Evolutionary conservation across 2,329 filamentous ascomycete species (phyloP).

Genomic region (Colletotrichum nymphaeae): DNA sequence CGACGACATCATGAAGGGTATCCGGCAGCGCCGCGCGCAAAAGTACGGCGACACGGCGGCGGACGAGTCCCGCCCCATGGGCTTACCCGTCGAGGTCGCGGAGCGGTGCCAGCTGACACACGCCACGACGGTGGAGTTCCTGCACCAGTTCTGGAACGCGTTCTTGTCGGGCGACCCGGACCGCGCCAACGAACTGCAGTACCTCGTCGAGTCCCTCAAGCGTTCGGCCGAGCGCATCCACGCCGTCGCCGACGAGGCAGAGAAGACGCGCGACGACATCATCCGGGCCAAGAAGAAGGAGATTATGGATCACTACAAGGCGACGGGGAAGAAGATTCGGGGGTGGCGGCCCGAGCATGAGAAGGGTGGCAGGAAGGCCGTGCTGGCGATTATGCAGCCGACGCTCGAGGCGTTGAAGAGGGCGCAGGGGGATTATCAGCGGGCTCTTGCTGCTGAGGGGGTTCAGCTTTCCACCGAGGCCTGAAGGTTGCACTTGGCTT

Average conservation of each 20-base stretch:
- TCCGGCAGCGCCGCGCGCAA: slow-evolving; percentile 71
- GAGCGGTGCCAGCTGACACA: slow-evolving; percentile 77
- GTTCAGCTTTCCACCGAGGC: slow-evolving; percentile 60
- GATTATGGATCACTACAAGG: slow-evolving; percentile 76
- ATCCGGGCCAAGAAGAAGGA: slow-evolving; percentile 76
- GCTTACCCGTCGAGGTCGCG: slow-evolving; percentile 67
- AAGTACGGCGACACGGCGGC: slow-evolving; percentile 60
- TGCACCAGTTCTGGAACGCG: slow-evolving; percentile 96
- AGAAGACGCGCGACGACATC: slow-evolving; percentile 75
- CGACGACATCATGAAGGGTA: slow-evolving; percentile 73
- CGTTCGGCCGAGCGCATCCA: slow-evolving; percentile 83
- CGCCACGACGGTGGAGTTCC: slow-evolving; percentile 92
- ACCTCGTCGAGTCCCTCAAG: slow-evolving; percentile 83
- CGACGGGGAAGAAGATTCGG: slow-evolving; percentile 78
- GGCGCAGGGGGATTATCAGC: slow-evolving; percentile 78
- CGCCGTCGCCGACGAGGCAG: slow-evolving; percentile 83
- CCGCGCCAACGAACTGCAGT: slow-evolving; percentile 82
- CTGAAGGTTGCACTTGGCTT: slow-evolving; percentile 29
- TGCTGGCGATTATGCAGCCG: slow-evolving; percentile 81
- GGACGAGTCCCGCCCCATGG: slow-evolving; percentile 29
- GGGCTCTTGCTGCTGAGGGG: slow-evolving; percentile 74
- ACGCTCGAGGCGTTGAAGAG: slow-evolving; percentile 77
- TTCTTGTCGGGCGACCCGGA: slow-evolving; percentile 90
- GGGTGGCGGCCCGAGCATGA: slow-evolving; percentile 73
- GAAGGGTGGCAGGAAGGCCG: slow-evolving; percentile 80